Base-by-base conservation (phyloP, 148 eudicot genomes). In the Vaccinium myrtillus region DNA sequence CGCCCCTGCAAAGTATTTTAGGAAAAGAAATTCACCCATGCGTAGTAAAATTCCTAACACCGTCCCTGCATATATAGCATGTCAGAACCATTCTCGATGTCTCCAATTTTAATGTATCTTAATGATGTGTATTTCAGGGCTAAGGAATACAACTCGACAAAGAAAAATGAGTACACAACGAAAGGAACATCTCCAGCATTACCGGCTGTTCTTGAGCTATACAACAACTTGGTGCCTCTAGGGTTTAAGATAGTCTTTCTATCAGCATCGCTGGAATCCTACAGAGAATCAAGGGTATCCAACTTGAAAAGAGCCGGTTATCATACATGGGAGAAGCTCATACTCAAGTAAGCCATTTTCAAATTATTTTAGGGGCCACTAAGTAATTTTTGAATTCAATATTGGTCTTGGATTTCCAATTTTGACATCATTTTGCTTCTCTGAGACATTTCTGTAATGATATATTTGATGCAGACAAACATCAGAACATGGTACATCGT, bases 211-310 rank as follows among this genome's bases (percentile, higher is more conserved):
- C 84, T 86, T 30, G 30, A 19, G 8, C 51, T 88, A 1, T 88
- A 88, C 86, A 78, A 84, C 1, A 56, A 79, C 11, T 3, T 90
- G 79, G 32, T 83, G 18, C 18, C 78, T 10, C 67, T 87, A 2
- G 94, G 91, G 55, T 77, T 90, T 81, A 89, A 89, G 80, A 75
- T 83, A 15, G 85, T 90, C 5, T 87, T 92, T n/a, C 70, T 92
- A 49, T 46, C 90, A 0, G 94, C 90, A 27, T 39, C 88, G 25
- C 30, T 0, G 30, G 30, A 27, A 27, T 27, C 30, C 30, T 27
- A 27, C 30, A 84, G 83, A 78, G 81, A 90, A 18, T 13, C 58
- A 2, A 89, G 88, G 79, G 16, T 39, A 19, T 50, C 80, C 48
- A 92, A 92, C 85, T 81, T 92, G 73, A 87, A 75, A 61, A 80